phyloP scores from a whole-genome alignment of 352 stramenopile genomes.

The Globisporangium radiosum region DNA sequence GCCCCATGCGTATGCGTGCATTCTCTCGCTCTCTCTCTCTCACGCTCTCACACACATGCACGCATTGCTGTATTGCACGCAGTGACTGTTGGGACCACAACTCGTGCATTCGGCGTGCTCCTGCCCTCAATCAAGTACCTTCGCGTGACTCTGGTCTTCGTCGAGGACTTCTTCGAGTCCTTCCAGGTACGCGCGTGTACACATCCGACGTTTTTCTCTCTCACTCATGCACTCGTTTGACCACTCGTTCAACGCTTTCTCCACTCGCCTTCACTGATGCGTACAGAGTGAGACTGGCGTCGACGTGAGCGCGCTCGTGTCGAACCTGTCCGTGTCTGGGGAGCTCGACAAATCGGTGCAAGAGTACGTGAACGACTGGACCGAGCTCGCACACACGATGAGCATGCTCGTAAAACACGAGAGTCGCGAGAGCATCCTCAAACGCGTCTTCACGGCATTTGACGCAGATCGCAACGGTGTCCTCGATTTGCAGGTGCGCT shows the following conservation, averaged over 20 bases:
- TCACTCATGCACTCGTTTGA: background rate
- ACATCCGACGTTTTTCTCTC: background rate
- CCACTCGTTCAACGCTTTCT: too few species aligned
- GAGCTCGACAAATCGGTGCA: constrained; percentile 34
- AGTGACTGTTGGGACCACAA: constrained; percentile 11
- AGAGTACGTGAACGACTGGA: constrained; percentile 24
- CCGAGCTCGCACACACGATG: constrained; percentile 13
- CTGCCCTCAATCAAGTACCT: constrained; percentile 23
- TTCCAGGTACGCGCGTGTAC: constrained; percentile 22
- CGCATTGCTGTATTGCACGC: constrained; percentile 1
- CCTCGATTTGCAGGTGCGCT: constrained; percentile 31
- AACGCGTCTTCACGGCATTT: constrained; percentile 35
- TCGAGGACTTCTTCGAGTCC: constrained; percentile 27
- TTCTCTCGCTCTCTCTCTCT: background rate
- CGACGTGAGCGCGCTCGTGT: constrained; percentile 17
- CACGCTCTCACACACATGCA: background rate
- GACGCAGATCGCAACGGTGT: constrained; percentile 30
- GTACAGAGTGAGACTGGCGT: constrained; percentile 13
- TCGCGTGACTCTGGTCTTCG: constrained; percentile 30
- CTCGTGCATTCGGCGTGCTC: constrained; percentile 3
- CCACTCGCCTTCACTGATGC: too few species aligned
- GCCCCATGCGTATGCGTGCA: background rate
- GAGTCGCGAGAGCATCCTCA: constrained; percentile 30
- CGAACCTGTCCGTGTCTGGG: constrained; percentile 23
- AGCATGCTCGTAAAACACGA: constrained; percentile 29